Evolutionary conservation across 2,329 filamentous ascomycete genomes (phyloP).

Genomic region (Microcyclosporella mali): DNA sequence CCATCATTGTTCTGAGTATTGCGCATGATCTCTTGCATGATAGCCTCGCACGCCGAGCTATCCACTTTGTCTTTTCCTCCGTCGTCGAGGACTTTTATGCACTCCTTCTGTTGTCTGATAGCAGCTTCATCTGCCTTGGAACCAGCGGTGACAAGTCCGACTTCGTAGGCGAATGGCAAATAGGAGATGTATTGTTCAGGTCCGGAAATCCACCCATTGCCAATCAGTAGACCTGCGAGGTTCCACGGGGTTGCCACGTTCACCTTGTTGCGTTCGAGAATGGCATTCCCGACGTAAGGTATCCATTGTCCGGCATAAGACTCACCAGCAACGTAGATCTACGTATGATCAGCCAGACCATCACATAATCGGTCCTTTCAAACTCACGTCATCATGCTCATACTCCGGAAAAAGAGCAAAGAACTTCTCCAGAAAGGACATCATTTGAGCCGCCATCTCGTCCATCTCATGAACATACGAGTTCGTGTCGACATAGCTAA

Average conservation of each 20-base stretch:
- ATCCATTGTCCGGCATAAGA: constrained; percentile 97
- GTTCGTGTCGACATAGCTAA: constrained; percentile 89
- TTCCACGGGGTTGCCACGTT: constrained; percentile 57
- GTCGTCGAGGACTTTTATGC: constrained; percentile 55
- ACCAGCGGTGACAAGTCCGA: constrained; percentile 63
- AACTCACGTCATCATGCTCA: constrained; percentile 78
- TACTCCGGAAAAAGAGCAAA: constrained; percentile 89
- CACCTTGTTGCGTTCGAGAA: constrained; percentile 77
- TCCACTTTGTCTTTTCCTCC: constrained; percentile 58
- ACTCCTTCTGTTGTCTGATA: constrained; percentile 63
- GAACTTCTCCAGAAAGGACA: constrained; percentile 85
- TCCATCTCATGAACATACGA: constrained; percentile 78
- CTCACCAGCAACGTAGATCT: constrained; percentile 94
- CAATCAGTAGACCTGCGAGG: constrained; percentile 79
- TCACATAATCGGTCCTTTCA: background rate
- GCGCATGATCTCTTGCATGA: constrained; percentile 67
- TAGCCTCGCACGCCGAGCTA: constrained; percentile 63
- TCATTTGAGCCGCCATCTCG: constrained; percentile 83
- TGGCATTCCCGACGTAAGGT: constrained; percentile 88
- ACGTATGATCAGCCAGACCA: constrained; percentile 6
- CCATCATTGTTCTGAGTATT: constrained; percentile 52
- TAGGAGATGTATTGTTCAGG: constrained; percentile 85
- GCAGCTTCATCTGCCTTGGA: constrained; percentile 61
- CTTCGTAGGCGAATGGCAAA: constrained; percentile 71
- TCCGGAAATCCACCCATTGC: constrained; percentile 96